phyloP scores from a whole-genome alignment of 1,284 basidiomycete species.

The Lentinula novae-zelandiae region DNA sequence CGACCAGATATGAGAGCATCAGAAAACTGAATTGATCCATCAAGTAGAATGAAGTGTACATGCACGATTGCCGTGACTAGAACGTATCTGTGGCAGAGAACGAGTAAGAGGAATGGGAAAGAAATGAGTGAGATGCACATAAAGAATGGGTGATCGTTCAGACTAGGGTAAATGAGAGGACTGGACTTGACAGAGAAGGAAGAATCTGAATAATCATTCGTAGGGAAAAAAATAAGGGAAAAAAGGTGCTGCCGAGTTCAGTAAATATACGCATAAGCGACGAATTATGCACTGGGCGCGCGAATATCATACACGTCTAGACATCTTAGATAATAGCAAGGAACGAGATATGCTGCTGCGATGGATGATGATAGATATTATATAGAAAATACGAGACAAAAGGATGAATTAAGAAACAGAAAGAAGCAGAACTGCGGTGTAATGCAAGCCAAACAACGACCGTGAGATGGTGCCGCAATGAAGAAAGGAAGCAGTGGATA shows the following conservation, averaged over 20 bases:
- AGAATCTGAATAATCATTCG: background rate
- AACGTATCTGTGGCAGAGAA: background rate
- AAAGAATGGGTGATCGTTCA: background rate
- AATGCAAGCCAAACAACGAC: background rate
- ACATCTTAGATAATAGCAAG: background rate
- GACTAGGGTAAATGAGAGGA: too few relatives aligned
- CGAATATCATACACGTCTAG: slow-evolving; percentile 3
- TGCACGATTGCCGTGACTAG: background rate
- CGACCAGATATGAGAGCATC: background rate
- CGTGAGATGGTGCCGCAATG: background rate
- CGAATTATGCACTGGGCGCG: slow-evolving; percentile 1
- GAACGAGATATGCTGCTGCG: background rate
- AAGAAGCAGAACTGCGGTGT: background rate
- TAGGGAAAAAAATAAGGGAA: background rate
- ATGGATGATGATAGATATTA: background rate
- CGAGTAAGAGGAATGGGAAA: background rate
- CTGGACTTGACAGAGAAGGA: too few relatives aligned
- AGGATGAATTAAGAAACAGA: background rate
- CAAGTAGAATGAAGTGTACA: background rate
- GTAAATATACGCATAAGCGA: background rate
- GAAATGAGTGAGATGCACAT: background rate
- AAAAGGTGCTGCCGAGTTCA: background rate
- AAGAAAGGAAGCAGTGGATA: background rate
- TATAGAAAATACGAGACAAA: background rate
- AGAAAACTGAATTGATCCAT: background rate